A percentile compares a stretch with the other conserved stretches of the same genome.
Evolutionary conservation across 2,329 filamentous ascomycete genomes (phyloP).

Genomic region (Bimuria novae-zelandiae): DNA sequence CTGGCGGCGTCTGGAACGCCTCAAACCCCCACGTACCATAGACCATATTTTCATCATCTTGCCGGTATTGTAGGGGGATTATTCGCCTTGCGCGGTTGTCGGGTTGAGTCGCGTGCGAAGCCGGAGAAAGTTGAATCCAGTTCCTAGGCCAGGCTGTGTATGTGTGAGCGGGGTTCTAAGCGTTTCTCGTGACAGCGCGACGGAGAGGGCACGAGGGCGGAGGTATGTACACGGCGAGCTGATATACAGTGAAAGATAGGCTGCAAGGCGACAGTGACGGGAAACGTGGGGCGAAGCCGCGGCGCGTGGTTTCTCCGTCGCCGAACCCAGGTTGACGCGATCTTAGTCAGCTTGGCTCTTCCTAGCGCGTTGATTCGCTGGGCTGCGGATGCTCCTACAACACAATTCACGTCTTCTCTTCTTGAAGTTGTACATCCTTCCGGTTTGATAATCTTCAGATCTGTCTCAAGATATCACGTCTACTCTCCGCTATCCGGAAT

Average conservation of each 20-base stretch:
- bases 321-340: constrained; percentile 3
- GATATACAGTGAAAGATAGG: constrained; percentile 12
- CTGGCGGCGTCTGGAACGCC: background rate
- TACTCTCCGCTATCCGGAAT: too few species aligned
- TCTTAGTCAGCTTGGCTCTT: constrained; percentile 10
- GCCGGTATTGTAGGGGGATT: constrained; percentile 32
- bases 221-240: background rate
- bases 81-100: constrained; percentile 9
- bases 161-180: background rate
- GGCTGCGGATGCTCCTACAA: background rate
- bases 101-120: constrained; percentile 22
- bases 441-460: too few species aligned
- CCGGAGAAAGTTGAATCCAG: constrained; percentile 6
- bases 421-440: too few species aligned
- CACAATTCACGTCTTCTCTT: background rate
- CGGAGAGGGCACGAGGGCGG: background rate
- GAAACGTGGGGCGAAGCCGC: constrained; percentile 18
- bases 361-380: constrained; percentile 4
- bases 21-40: constrained; percentile 67
- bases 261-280: constrained; percentile 13
- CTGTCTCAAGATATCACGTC: too few species aligned
- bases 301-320: constrained; percentile 16
- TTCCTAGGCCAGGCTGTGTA: background rate
- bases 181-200: background rate
- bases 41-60: constrained; percentile 99